Base-by-base conservation (phyloP, 176 grass and related monocot genomes). In the Rhynchospora breviuscula region DNA sequence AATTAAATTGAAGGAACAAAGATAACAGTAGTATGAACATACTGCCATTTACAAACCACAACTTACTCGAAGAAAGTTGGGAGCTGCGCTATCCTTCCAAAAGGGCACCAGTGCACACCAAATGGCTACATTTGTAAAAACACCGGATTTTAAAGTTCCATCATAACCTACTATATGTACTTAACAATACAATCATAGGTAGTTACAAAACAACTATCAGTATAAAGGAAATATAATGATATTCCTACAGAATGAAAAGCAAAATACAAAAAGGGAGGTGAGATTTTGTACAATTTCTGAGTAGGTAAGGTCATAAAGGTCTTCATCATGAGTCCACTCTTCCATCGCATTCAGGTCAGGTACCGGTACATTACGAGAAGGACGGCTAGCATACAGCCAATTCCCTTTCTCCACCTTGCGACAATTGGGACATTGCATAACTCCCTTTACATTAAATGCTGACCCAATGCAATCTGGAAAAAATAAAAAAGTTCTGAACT, bases 361-460 rank as follows among this genome's bases (percentile, higher is more conserved):
- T 52, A 94, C 86, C 73, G 89, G 89, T 44, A 22, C 71, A 67
- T 64, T 40, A 14, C 89, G 59, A 63, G 85, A 87, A 31, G 86
- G 87, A 67, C 91, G 89, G 80, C 91, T 99, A 83, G 93, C 89
- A 90, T 89, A 95, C 8, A 95, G 88, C 96, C 96, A 99, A 81
- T 92, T 99, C 59, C 96, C 96, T 90, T 95, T 93, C 80, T 99
- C 96, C 67, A 99, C 83, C 87, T 99, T 95, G 46, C 91, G 92
- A 88, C 96, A 99, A 81, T 99, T 99, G 33, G 96, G 96, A 83
- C 96, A 99, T 88, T 99, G 96, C 96, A 99, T 99, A 78, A 87
- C 33, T 57, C 96, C 96, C 87, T 99, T 99, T 51, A 91, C 93
- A 92, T 99, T 99, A 79, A 99, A 99, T 91, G 96, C 96, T 9